These are phyloP conservation scores for Entomortierella parvispora DNA, from an alignment of 192 early-diverging fungal genomes.

Conservation along the genomic window DNA sequence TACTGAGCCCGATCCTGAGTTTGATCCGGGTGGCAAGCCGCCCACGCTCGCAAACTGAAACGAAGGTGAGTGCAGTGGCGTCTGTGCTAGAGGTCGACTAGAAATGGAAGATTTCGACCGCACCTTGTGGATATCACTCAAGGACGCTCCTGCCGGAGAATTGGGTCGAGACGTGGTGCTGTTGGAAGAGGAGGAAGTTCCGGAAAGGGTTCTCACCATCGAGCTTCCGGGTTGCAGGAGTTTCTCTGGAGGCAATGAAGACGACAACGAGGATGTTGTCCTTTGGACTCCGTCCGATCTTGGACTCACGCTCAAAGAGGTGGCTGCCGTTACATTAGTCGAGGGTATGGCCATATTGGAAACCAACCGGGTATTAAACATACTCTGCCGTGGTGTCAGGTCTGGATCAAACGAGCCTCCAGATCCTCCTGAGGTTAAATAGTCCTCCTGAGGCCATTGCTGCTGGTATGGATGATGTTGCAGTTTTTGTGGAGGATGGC, in stretches of 20 bases:
- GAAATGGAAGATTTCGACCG: neutral
- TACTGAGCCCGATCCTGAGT: neutral
- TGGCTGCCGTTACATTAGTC: neutral
- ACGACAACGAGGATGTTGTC: neutral
- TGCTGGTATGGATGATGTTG: too few relatives aligned
- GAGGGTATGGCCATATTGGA: neutral
- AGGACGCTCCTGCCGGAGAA: neutral
- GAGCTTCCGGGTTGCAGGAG: neutral
- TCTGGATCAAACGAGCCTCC: constrained; percentile 8
- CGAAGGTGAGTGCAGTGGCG: constrained; percentile 28
- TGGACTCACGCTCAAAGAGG: neutral
- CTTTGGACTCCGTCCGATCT: neutral
- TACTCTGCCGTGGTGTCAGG: constrained; percentile 12
- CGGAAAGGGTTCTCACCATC: constrained; percentile 13
- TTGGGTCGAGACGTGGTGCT: neutral
- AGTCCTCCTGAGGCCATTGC: too few relatives aligned
- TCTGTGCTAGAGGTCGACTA: constrained; percentile 30
- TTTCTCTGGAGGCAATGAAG: too few relatives aligned
- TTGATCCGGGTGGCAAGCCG: neutral
- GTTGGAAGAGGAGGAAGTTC: neutral
- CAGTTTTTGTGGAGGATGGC: too few relatives aligned
- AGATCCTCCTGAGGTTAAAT: neutral
- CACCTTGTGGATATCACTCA: neutral
- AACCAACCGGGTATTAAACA: neutral
- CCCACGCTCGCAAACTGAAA: constrained; percentile 2